Percentiles rank a stretch among this genome's conserved stretches.
Evolutionary conservation across 441 rosid genomes (phyloP).

Genomic region (Isatis lusitanica): DNA sequence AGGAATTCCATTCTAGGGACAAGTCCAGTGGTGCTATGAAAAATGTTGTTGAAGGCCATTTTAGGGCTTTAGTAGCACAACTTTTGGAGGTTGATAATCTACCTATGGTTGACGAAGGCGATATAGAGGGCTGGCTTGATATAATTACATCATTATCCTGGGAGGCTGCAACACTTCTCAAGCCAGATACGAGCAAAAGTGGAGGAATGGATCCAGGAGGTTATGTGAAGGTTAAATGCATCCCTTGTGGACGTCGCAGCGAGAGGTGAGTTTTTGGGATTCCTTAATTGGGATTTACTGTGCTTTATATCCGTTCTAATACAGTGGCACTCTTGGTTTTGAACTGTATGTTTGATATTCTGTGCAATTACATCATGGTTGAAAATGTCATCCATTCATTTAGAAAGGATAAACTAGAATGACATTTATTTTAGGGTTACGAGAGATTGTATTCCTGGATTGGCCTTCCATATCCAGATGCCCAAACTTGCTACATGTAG

Average conservation of each 20-base stretch:
- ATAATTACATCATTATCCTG: conserved; percentile 73
- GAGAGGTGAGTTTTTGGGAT: conserved; percentile 54
- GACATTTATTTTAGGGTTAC: neutral
- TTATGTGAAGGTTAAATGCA: conserved; percentile 78
- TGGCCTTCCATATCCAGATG: neutral
- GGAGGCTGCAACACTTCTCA: conserved; percentile 79
- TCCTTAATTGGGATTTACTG: conserved; percentile 15
- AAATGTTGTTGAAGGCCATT: conserved; percentile 74
- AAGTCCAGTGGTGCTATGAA: conserved; percentile 63
- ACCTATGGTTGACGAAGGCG: conserved; percentile 50
- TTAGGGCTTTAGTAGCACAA: conserved; percentile 77
- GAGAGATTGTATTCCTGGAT: conserved; percentile 5
- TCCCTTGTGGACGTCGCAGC: conserved; percentile 61
- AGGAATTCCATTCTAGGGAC: conserved; percentile 53
- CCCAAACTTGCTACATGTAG: conserved; percentile 1
- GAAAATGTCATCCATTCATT: neutral
- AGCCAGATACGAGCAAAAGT: conserved; percentile 71
- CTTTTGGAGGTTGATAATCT: conserved; percentile 74
- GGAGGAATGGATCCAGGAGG: conserved; percentile 91
- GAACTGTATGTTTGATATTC: conserved; percentile 3
- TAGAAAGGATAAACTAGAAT: neutral
- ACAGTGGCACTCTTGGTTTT: neutral
- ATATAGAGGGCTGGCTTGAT: conserved; percentile 66
- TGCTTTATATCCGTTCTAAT: conserved; percentile 16
- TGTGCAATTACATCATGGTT: neutral